phyloP scores from a whole-genome alignment of 345 rosid genomes.

The Balakata baccata region DNA sequence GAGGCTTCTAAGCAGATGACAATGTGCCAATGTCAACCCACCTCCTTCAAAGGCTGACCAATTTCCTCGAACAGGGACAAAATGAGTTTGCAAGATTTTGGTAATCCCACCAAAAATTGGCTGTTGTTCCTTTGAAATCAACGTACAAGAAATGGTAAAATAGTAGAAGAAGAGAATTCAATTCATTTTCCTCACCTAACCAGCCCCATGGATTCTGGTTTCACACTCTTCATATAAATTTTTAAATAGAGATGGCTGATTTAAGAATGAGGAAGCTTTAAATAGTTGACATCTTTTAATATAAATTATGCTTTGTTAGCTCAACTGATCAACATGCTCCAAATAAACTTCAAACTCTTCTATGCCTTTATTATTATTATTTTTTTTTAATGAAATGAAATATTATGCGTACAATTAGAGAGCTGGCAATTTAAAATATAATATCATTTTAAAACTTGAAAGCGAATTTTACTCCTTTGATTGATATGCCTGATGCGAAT shows the following conservation, averaged over 20 bases:
- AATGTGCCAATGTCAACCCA: slow-evolving; percentile 10
- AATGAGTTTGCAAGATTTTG: background rate
- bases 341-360: background rate
- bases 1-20: no score
- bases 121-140: slow-evolving; percentile 2
- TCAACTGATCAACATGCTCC: background rate
- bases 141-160: no score
- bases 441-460: no score
- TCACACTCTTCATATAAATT: no score
- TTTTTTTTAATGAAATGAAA: background rate
- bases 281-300: slow-evolving; percentile 2
- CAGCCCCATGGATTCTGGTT: background rate
- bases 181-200: background rate
- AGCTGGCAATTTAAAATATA: no score
- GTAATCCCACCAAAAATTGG: background rate
- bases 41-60: slow-evolving; percentile 11
- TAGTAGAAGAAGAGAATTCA: background rate
- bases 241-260: background rate
- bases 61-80: background rate
- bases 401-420: no score
- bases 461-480: no score
- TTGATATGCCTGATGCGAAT: no score
- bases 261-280: background rate
- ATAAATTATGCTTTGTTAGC: background rate
- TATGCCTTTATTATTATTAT: background rate